These are phyloP conservation scores for Talaromyces atroroseus DNA, from an alignment of 2,329 filamentous ascomycete genomes.

Conservation along the genomic window DNA sequence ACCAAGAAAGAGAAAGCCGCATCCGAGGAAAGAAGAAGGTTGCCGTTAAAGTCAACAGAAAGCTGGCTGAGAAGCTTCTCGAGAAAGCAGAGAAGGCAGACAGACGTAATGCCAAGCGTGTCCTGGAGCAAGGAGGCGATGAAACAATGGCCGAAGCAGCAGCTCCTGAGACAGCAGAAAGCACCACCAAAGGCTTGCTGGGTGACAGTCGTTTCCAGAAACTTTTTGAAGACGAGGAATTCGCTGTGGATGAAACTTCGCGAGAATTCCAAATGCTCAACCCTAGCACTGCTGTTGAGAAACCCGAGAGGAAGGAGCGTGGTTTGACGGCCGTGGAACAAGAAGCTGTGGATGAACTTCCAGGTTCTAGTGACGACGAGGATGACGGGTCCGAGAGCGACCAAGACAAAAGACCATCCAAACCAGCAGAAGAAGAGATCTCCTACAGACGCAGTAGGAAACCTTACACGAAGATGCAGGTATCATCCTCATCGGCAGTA, in stretches of 20 bases:
- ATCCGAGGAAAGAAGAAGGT: constrained; percentile 95
- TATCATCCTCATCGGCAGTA: constrained; percentile 48
- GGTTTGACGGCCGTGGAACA: constrained; percentile 60
- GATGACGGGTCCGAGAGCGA: constrained; percentile 4
- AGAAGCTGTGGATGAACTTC: constrained; percentile 51
- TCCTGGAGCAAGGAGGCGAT: constrained; percentile 54
- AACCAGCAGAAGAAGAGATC: constrained; percentile 40
- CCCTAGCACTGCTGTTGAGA: constrained; percentile 60
- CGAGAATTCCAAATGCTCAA: constrained; percentile 85
- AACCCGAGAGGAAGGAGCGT: constrained; percentile 31
- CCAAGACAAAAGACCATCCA: constrained; percentile 16
- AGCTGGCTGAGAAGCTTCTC: constrained; percentile 57
- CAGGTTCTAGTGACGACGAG: constrained; percentile 37
- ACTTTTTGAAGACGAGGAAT: constrained; percentile 90
- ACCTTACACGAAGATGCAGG: constrained; percentile 50
- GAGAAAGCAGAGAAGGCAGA: constrained; percentile 55
- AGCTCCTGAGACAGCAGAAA: constrained; percentile 17
- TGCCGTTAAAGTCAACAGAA: constrained; percentile 76
- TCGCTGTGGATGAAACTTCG: constrained; percentile 82
- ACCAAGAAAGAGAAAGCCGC: constrained; percentile 90
- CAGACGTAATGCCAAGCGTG: constrained; percentile 38
- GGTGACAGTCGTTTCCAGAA: constrained; percentile 80
- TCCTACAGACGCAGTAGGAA: constrained; percentile 52
- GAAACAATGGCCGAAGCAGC: constrained; percentile 33
- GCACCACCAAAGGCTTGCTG: constrained; percentile 57